Conservation (phyloP, 1,284 basidiomycete species). For the Moesziomyces globuligerus region DNA sequence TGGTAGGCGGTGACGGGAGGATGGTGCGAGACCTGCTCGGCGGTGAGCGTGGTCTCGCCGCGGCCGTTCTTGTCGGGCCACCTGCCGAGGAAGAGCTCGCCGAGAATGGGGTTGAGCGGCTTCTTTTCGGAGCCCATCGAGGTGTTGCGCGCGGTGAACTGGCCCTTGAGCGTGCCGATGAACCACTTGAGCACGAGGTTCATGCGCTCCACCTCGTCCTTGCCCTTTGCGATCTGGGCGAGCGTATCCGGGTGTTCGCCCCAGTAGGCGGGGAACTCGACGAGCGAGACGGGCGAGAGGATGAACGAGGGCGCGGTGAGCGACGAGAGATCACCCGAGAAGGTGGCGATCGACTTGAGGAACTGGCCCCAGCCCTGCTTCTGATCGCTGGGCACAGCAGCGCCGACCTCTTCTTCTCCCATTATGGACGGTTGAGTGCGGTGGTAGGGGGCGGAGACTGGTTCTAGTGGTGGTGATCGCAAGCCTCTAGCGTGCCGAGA, state of each 20-base stretch:
- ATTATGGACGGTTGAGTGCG: constrained; percentile 15
- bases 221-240: constrained; percentile 53
- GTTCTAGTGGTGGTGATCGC: not conserved
- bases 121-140: constrained; percentile 89
- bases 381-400: constrained; percentile 55
- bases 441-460: not conserved
- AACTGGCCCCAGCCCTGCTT: constrained; percentile 62
- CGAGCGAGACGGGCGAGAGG: constrained; percentile 68
- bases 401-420: constrained; percentile 55
- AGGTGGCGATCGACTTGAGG: constrained; percentile 64
- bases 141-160: constrained; percentile 77
- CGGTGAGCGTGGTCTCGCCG: constrained; percentile 83
- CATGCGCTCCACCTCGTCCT: constrained; percentile 66
- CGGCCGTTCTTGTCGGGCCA: constrained; percentile 86
- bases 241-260: constrained; percentile 65
- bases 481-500: not conserved
- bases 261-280: constrained; percentile 67
- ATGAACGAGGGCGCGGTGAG: constrained; percentile 84
- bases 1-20: constrained; percentile 72
- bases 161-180: constrained; percentile 82
- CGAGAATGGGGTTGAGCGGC: constrained; percentile 93
- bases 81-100: constrained; percentile 85
- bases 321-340: constrained; percentile 83
- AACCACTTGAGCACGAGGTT: constrained; percentile 65
- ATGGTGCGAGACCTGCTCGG: constrained; percentile 82